A percentile compares a stretch with the other conserved stretches of the same genome.
Conservation (phyloP, 2,329 filamentous ascomycete genomes). For the Fonsecaea pedrosoi region DNA sequence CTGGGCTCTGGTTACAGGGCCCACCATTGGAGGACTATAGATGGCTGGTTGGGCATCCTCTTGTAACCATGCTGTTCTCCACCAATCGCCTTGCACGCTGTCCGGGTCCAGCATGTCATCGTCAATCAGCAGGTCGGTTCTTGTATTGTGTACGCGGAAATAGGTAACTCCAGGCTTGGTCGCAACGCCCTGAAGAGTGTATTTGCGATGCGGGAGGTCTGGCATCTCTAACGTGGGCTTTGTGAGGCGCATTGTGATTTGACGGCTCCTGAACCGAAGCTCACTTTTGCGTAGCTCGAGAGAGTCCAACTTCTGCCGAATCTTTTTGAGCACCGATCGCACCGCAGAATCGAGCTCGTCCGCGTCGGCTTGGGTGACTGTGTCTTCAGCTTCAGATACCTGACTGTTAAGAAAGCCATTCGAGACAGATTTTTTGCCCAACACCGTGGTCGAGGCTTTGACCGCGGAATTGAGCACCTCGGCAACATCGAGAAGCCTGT, state of each 20-base stretch:
- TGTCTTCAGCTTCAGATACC: constrained; percentile 18
- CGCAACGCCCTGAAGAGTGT: constrained; percentile 64
- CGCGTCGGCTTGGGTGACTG: constrained; percentile 21
- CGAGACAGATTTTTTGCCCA: constrained; percentile 31
- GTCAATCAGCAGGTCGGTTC: constrained; percentile 43
- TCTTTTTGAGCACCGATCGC: constrained; percentile 46
- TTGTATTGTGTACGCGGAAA: constrained; percentile 53
- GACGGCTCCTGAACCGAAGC: constrained; percentile 49
- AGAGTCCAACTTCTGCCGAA: constrained; percentile 53
- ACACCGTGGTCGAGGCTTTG: constrained; percentile 45
- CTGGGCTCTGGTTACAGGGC: constrained; percentile 32
- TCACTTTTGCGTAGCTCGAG: constrained; percentile 49
- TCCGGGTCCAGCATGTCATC: constrained; percentile 42
- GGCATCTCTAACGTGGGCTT: constrained; percentile 50
- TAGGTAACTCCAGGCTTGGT: constrained; percentile 65
- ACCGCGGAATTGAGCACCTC: constrained; percentile 37
- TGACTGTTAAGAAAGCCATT: constrained; percentile 18
- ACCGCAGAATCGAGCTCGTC: constrained; percentile 47
- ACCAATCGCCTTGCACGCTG: constrained; percentile 58
- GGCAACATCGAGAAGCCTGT: constrained; percentile 33
- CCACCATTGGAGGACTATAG: constrained; percentile 20
- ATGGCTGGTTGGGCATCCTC: constrained; percentile 8
- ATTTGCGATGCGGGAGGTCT: constrained; percentile 53
- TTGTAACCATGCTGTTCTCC: constrained; percentile 52
- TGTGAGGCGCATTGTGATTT: constrained; percentile 56